Evolutionary conservation across 108 stramenopile genomes (phyloP).

Genomic region (Conticribra weissflogii): DNA sequence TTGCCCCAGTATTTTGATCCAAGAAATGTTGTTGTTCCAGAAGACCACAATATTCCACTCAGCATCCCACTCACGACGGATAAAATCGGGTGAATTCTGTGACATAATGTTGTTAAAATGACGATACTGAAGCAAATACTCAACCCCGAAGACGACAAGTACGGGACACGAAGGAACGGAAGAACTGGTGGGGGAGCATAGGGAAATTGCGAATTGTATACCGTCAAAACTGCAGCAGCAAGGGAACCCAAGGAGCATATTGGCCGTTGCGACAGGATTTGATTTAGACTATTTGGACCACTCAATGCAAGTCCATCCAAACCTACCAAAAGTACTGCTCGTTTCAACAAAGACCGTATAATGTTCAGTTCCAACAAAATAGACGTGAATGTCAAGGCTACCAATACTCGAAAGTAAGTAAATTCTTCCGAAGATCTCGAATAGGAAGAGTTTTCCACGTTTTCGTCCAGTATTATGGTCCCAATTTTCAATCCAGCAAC

Average conservation of each 20-base stretch:
- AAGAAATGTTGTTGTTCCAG: constrained; percentile 54
- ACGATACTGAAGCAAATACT: constrained; percentile 20
- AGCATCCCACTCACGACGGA: constrained; percentile 41
- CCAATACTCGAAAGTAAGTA: constrained; percentile 36
- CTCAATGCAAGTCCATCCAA: constrained; percentile 15
- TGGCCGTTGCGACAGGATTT: constrained; percentile 34
- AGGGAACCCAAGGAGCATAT: constrained; percentile 52
- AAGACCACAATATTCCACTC: constrained; percentile 52
- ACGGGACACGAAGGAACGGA: constrained; percentile 34
- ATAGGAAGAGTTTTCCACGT: too few species aligned
- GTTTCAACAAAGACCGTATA: constrained; percentile 13
- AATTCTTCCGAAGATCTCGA: not conserved
- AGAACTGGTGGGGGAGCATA: constrained; percentile 45
- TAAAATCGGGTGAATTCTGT: constrained; percentile 46
- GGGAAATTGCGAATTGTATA: constrained; percentile 50
- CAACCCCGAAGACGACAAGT: constrained; percentile 39
- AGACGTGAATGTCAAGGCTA: constrained; percentile 32
- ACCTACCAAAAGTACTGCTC: constrained; percentile 19
- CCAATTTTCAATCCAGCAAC: constrained; percentile 21
- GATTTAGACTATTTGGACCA: constrained; percentile 19
- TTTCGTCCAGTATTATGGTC: too few species aligned
- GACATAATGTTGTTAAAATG: constrained; percentile 39
- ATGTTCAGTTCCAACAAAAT: constrained; percentile 33
- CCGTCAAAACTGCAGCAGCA: constrained; percentile 40
- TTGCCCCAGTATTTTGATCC: constrained; percentile 60